Base-by-base conservation (phyloP, 2,329 filamentous ascomycete species). In the Pleomassaria siparia region DNA sequence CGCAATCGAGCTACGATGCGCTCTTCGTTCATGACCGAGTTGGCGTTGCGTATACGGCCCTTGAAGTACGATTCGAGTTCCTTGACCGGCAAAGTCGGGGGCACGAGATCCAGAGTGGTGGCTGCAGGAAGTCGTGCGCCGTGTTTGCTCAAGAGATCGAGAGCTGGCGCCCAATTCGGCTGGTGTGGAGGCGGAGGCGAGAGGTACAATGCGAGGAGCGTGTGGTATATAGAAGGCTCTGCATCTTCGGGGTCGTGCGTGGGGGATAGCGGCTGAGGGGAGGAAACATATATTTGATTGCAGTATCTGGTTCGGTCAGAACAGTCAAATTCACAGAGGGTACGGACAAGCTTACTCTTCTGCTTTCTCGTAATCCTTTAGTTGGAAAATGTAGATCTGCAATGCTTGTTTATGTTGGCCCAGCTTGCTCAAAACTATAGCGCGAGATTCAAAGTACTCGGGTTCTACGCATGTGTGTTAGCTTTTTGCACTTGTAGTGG, bases 341-440 rank as follows among this genome's bases (percentile, higher is more conserved):
- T 13, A 9, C 16, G 8, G 22, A 2, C 18, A 18, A 16, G 36
- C 60, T 44, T 55, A 96, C 86, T 96, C 90, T 80, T 99, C 94
- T 25, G 94, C 94, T 72, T 96, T 97, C 11, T 75, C 76, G 53
- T 89, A 92, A 68, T 96, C 87, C 57, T 88, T 77, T 69, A 99
- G 82, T 69, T 92, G 94, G 74, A 96, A 99, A 22, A 97, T 92
- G 67, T 96, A 99, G 43, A 99, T 96, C 66, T 94, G 88, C n/a
- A 99, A 76, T 0, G 94, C 94, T 72, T 97, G 91, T 66, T 90
- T 91, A 73, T 99, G 91, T 60, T 92, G 87, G 6, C 89, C 90
- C 89, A 97, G 96, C 59, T 94, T 95, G 71, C 89, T 91, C 30
- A 97, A 82, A 16, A 97, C 86, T 36, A 97, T 86, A 6, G 94